Evolutionary conservation across 345 rosid genomes (phyloP), one percentile per base, ranked within the genome.

Genomic region (Salix koriyanagi): DNA sequence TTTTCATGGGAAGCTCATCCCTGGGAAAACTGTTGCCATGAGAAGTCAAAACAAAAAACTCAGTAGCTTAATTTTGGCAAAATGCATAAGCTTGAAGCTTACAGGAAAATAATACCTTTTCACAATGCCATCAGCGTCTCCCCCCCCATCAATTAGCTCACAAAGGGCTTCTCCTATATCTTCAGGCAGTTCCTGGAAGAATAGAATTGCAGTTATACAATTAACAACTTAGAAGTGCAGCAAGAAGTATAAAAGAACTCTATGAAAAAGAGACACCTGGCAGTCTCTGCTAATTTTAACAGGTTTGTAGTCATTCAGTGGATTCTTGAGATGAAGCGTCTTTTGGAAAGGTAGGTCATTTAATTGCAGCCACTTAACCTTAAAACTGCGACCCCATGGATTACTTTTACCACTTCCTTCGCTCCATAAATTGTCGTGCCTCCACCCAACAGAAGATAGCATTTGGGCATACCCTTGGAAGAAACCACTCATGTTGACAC

Each of bases 401-500:
- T 87, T 92, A 83, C 82, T 86, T 84, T 89, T 92, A 80, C 94
- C 94, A 82, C 87, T 81, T 82, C 97, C 97, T 81, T 89, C 97
- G 82, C 90, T 90, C 97, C 98, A 94, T 71, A 92, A 86, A 37
- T 88, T 86, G 79, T 95, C 99, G 78, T 91, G 87, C 83, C 99
- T 92, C 95, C 94, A 92, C 44, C 99, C 97, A 80, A 88, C 91
- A 74, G 96, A 80, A 78, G 97, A 95, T 82, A 92, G 80, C 99
- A 95, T 95, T 83, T 95, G 90, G 75, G 97, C 97, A 86, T 95
- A 95, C 71, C 99, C 99, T 92, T 95, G 97, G 87, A 95, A 92
- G 90, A 88, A 92, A 76, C 99, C 99, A 71, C 99, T 95, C 99
- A 90, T 95, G 90, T 95, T 95, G 86, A 95, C 97, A 82, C 97